A percentile compares a stretch with the other conserved stretches of the same genome.
phyloP scores from a whole-genome alignment of 208 protist species.

The Balamuthia mandrillaris region DNA sequence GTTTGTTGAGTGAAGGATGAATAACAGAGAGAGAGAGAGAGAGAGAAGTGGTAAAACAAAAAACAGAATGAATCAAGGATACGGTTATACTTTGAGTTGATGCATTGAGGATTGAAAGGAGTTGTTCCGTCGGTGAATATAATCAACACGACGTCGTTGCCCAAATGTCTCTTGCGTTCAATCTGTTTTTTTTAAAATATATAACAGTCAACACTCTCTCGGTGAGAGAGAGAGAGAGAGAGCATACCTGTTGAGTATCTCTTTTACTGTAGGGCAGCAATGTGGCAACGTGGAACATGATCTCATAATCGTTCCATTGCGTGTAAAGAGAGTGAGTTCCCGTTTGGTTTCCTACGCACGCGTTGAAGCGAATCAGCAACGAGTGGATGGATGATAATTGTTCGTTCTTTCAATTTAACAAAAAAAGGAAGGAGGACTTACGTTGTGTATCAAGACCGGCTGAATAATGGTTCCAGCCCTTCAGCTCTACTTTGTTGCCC shows the following conservation, averaged over 20 bases:
- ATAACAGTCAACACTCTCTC: too few species aligned
- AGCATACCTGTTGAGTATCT: slow-evolving; percentile 57
- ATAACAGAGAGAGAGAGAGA: background rate
- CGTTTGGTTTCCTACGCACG: slow-evolving; percentile 45
- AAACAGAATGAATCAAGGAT: too few species aligned
- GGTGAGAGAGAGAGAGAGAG: too few species aligned
- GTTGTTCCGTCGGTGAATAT: slow-evolving; percentile 13
- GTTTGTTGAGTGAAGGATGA: background rate
- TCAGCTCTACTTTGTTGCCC: slow-evolving; percentile 36
- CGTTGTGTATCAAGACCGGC: slow-evolving; percentile 10
- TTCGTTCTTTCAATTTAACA: too few species aligned
- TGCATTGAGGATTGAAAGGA: slow-evolving; percentile 9
- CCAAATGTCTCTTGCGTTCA: slow-evolving; percentile 9
- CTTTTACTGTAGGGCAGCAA: slow-evolving; percentile 50
- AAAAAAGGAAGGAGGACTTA: background rate
- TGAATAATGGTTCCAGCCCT: slow-evolving; percentile 31
- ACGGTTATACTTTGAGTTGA: slow-evolving; percentile 28
- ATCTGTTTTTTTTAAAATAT: slow-evolving; percentile 29
- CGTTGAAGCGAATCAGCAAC: too few species aligned
- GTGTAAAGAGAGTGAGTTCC: slow-evolving; percentile 56
- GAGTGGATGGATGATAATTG: background rate
- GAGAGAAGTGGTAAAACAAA: background rate
- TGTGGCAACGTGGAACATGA: slow-evolving; percentile 60
- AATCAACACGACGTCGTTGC: slow-evolving; percentile 28
- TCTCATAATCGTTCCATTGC: slow-evolving; percentile 43